Conservation (phyloP, 805 yeast species). For the Torulaspora indica region DNA sequence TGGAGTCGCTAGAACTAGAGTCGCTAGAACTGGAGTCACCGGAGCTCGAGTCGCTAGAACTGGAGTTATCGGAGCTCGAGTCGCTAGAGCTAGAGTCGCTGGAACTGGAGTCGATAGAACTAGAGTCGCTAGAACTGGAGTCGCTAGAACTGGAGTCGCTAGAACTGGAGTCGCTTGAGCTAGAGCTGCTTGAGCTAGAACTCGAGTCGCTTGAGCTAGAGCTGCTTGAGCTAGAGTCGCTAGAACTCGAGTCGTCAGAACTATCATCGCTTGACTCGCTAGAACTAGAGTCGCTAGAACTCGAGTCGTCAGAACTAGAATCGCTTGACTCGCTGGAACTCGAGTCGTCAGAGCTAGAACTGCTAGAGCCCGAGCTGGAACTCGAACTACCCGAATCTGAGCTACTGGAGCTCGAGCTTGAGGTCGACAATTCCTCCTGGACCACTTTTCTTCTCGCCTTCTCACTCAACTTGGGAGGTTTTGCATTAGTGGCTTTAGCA, state of each 20-base stretch:
- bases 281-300: conserved; percentile 9
- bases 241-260: conserved; percentile 13
- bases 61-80: conserved; percentile 11
- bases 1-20: conserved; percentile 17
- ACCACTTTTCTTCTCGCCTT: conserved; percentile 18
- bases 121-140: conserved; percentile 15
- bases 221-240: conserved; percentile 9
- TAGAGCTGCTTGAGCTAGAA: conserved; percentile 9
- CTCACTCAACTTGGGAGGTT: conserved; percentile 31
- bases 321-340: conserved; percentile 12
- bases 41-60: conserved; percentile 16
- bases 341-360: conserved; percentile 12
- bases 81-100: conserved; percentile 12
- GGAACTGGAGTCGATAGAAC: conserved; percentile 10
- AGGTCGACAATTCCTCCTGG: conserved; percentile 15
- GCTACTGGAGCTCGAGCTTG: conserved; percentile 9
- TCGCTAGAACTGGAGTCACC: conserved; percentile 15
- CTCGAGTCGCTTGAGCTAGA: conserved; percentile 16
- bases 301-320: conserved; percentile 6
- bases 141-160: conserved; percentile 10
- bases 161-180: conserved; percentile 10
- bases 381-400: conserved; percentile 10
- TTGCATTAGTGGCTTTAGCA: conserved; percentile 14
- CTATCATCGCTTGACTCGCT: background rate
- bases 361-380: conserved; percentile 14